phyloP scores from a whole-genome alignment of 139 green algal species.

The Diplosphaera chodatii region DNA sequence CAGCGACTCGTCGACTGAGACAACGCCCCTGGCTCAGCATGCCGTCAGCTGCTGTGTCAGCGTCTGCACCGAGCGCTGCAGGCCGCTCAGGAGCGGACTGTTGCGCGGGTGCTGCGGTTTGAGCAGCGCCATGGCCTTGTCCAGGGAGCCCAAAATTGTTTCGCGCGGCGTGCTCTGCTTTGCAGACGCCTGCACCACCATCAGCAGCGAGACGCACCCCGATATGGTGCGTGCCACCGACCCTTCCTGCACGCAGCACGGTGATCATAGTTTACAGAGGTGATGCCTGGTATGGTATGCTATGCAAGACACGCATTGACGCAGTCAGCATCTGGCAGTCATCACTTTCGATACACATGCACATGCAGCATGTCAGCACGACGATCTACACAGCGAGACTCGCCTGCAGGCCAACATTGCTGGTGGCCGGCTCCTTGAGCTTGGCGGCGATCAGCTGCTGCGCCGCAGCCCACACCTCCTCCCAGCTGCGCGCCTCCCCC shows the following conservation, averaged over 20 bases:
- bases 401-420: background rate
- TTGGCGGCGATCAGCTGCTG: background rate
- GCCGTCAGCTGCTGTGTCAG: background rate
- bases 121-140: background rate
- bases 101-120: background rate
- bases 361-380: too few species aligned
- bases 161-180: background rate
- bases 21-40: background rate
- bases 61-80: background rate
- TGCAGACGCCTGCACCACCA: slow-evolving; percentile 21
- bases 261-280: too few species aligned
- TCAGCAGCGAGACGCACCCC: slow-evolving; percentile 24
- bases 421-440: background rate
- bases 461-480: background rate
- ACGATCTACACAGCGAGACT: too few species aligned
- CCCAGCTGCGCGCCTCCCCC: background rate
- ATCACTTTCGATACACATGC: too few species aligned
- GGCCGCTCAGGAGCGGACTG: background rate
- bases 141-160: background rate
- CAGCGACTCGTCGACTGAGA: too few species aligned
- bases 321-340: too few species aligned
- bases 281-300: too few species aligned
- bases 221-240: slow-evolving; percentile 17
- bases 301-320: too few species aligned
- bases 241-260: background rate